These are phyloP conservation scores for Potentilla sterilis DNA, from an alignment of 306 rosid species.

Conservation along the genomic window DNA sequence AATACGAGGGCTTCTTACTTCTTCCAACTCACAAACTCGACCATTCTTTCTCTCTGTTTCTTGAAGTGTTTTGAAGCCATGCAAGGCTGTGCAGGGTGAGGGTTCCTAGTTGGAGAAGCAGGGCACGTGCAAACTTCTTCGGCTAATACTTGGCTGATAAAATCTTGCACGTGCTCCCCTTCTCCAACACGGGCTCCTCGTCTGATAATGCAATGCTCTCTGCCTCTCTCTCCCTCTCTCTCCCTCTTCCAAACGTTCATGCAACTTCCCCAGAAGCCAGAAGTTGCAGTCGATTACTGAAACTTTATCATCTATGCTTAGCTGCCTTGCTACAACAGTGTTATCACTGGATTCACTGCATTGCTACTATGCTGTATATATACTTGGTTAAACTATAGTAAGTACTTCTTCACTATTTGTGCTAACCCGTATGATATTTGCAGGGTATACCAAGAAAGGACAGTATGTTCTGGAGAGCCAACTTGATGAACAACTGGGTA, in stretches of 20 bases:
- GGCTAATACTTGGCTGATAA: slow-evolving; percentile 8
- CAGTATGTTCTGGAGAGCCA: neutral
- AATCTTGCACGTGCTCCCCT: slow-evolving; percentile 80
- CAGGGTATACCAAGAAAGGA: neutral
- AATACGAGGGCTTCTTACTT: slow-evolving; percentile 35
- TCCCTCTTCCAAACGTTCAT: neutral
- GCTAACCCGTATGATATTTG: neutral
- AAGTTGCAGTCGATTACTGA: neutral
- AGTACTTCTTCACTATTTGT: neutral
- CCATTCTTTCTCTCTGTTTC: slow-evolving; percentile 5
- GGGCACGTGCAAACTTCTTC: slow-evolving; percentile 86
- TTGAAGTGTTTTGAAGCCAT: neutral
- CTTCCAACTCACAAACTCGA: slow-evolving; percentile 17
- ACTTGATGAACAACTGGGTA: neutral
- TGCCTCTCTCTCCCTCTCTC: neutral
- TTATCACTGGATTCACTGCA: neutral
- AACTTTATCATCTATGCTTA: neutral
- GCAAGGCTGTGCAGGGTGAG: slow-evolving; percentile 37
- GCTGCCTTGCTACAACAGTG: neutral
- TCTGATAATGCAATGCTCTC: slow-evolving; percentile 9
- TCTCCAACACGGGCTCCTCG: slow-evolving; percentile 79
- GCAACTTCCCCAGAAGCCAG: neutral
- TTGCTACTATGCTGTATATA: neutral
- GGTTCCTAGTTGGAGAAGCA: slow-evolving; percentile 96
- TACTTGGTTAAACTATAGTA: neutral